Evolutionary conservation across 495 filamentous ascomycete genomes (phyloP).

Genomic region (Penicillium steckii): DNA sequence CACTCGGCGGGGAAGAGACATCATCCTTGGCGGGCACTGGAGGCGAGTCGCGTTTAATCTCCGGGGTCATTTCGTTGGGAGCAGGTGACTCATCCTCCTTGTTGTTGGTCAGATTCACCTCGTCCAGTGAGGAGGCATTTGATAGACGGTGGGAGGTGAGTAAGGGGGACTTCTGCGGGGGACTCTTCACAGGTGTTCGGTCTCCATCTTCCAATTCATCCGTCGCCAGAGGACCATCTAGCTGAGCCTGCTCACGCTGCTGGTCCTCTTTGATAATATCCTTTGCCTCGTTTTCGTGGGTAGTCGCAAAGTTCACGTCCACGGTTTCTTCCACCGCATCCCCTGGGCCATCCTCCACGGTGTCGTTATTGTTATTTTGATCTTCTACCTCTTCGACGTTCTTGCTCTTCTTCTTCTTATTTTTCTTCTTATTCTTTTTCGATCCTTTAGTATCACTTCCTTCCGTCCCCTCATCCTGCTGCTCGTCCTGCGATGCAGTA

Average conservation of each 20-base stretch:
- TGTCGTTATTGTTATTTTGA: neutral
- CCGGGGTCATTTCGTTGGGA: slow-evolving; percentile 17
- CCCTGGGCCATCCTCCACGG: slow-evolving; percentile 4
- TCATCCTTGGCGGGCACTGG: slow-evolving; percentile 53
- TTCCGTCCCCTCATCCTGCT: slow-evolving; percentile 16
- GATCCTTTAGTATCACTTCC: slow-evolving; percentile 4
- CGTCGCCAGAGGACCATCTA: slow-evolving; percentile 13
- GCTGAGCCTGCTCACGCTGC: slow-evolving; percentile 10
- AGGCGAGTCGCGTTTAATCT: slow-evolving; percentile 41
- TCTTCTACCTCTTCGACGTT: slow-evolving; percentile 4
- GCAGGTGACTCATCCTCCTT: slow-evolving; percentile 38
- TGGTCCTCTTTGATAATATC: slow-evolving; percentile 8
- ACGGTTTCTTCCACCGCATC: slow-evolving; percentile 7
- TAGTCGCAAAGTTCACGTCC: slow-evolving; percentile 5
- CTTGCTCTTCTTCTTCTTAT: slow-evolving; percentile 23
- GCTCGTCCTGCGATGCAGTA: slow-evolving; percentile 30
- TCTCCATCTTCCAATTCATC: slow-evolving; percentile 21
- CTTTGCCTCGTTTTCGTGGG: slow-evolving; percentile 10
- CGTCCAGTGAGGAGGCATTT: slow-evolving; percentile 60
- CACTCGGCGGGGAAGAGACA: slow-evolving; percentile 32
- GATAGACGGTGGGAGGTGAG: slow-evolving; percentile 64
- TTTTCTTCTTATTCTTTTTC: slow-evolving; percentile 20
- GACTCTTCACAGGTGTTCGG: slow-evolving; percentile 33
- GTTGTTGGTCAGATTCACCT: slow-evolving; percentile 64
- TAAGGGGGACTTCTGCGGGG: slow-evolving; percentile 50